Evolutionary conservation across 2,329 filamentous ascomycete species (phyloP).

Genomic region (Rhinocladiella mackenziei): DNA sequence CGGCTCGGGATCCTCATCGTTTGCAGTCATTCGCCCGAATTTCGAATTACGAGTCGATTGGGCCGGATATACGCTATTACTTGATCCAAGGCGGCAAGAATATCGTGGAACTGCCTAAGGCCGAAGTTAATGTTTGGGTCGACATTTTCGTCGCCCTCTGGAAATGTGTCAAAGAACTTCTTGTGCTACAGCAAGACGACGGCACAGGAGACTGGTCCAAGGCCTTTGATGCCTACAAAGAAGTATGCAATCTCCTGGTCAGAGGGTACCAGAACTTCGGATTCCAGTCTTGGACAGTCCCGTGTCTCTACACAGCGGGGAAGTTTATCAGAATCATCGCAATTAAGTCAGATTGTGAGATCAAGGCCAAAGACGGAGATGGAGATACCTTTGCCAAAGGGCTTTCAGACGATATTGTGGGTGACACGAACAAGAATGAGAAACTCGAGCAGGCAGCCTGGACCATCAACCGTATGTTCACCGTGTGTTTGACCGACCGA

Average conservation of each 20-base stretch:
- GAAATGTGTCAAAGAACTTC: constrained; percentile 71
- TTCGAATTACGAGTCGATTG: constrained; percentile 63
- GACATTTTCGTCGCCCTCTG: constrained; percentile 82
- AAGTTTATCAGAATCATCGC: constrained; percentile 85
- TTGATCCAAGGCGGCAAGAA: constrained; percentile 64
- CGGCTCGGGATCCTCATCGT: constrained; percentile 58
- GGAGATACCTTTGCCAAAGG: constrained; percentile 44
- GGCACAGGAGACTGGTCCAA: constrained; percentile 65
- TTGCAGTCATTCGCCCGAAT: constrained; percentile 68
- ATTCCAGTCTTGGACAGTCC: constrained; percentile 88
- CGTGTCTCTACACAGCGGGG: constrained; percentile 80
- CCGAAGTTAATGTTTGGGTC: constrained; percentile 75
- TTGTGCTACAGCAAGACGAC: constrained; percentile 58
- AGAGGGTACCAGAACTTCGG: constrained; percentile 72
- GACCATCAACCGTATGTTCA: constrained; percentile 87
- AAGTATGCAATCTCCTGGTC: constrained; percentile 70
- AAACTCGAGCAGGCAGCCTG: constrained; percentile 87
- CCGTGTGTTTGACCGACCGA: constrained; percentile 74
- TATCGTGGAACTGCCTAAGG: constrained; percentile 54
- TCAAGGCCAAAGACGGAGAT: constrained; percentile 46
- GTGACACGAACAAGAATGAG: constrained; percentile 70
- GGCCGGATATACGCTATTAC: constrained; percentile 65
- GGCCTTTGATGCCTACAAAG: constrained; percentile 86
- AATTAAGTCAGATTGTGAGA: constrained; percentile 78
- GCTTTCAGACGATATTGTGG: constrained; percentile 78